Evolutionary conservation across 2,329 filamentous ascomycete genomes (phyloP), one percentile per base, ranked within the genome.

Genomic region (Paracorniculantispora psalliotae): DNA sequence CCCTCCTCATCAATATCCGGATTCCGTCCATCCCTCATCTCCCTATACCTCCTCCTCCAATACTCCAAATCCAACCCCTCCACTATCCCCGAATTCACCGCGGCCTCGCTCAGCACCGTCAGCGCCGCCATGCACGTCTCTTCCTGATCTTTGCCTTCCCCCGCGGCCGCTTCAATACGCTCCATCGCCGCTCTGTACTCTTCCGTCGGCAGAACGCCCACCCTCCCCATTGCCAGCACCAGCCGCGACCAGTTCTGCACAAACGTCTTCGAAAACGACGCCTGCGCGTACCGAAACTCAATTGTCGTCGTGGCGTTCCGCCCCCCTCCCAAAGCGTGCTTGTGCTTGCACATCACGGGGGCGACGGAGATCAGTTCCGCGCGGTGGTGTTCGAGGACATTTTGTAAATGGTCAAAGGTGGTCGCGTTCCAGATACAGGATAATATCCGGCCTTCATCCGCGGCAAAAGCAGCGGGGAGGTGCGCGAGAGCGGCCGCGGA

Each of bases 201-300:
- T 13, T 46, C 23, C 2, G 12, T 12, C 2, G 61, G 59, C 17
- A 65, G 61, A n/a, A 61, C 50, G 6, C 54, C 63, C 0, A 63
- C 35, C 13, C 63, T 61, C 46, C 56, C 48, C 2, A 63, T 44
- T 5, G 61, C 59, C 37, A 63, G 39, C 35, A 62, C 47, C 8
- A 65, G 59, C 1, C 33, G 44, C 2, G 53, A 46, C 64, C 63
- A 65, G 41, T 61, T 49, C 19, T 33, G 39, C 8, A 62, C 61
- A 48, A 63, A 62, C 7, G 7, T 23, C 12, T 28, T 19, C 39
- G 41, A 57, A 35, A 64, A 63, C 6, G 59, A 54, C 19, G 60
- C 57, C 49, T 63, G 59, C 19, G 63, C 61, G 49, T 64, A 60
- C 12, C 64, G 60, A 35, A 65, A 65, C 50, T 64, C 63, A 26